phyloP scores from a whole-genome alignment of 1,284 basidiomycete genomes.

The Cutaneotrichosporon sp. region DNA sequence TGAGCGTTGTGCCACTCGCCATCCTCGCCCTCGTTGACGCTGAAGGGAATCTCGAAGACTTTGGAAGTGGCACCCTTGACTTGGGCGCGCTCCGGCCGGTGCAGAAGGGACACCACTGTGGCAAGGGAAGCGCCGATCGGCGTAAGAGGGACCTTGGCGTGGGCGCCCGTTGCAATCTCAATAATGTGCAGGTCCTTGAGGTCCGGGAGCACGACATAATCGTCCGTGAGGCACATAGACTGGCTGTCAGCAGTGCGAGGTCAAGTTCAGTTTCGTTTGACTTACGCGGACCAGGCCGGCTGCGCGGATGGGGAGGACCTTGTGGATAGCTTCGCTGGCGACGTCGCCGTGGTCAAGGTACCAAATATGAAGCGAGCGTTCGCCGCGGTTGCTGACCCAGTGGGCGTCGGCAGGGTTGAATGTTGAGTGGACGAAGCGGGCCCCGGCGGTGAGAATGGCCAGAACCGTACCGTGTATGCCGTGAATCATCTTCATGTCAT shows the following conservation, averaged over 20 bases:
- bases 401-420: neutral
- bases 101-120: neutral
- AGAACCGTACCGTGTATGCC: neutral
- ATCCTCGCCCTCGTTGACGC: too few relatives aligned
- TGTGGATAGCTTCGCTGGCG: neutral
- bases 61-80: conserved; percentile 2
- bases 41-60: neutral
- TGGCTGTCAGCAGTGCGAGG: neutral
- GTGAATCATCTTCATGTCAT: neutral
- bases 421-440: too few relatives aligned
- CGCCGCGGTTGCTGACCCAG: neutral
- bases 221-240: neutral
- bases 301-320: neutral
- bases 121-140: neutral
- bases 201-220: neutral
- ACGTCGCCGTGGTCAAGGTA: neutral
- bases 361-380: neutral
- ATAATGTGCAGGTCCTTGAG: neutral
- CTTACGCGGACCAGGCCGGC: neutral
- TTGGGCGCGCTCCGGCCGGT: conserved; percentile 20
- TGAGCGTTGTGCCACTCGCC: neutral
- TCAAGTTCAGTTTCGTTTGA: neutral
- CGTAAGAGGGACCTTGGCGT: conserved; percentile 8
- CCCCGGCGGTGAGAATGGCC: neutral
- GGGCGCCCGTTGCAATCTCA: neutral